These are phyloP conservation scores for Leptographium galeiforme DNA, from an alignment of 2,329 filamentous ascomycete species.

Conservation along the genomic window DNA sequence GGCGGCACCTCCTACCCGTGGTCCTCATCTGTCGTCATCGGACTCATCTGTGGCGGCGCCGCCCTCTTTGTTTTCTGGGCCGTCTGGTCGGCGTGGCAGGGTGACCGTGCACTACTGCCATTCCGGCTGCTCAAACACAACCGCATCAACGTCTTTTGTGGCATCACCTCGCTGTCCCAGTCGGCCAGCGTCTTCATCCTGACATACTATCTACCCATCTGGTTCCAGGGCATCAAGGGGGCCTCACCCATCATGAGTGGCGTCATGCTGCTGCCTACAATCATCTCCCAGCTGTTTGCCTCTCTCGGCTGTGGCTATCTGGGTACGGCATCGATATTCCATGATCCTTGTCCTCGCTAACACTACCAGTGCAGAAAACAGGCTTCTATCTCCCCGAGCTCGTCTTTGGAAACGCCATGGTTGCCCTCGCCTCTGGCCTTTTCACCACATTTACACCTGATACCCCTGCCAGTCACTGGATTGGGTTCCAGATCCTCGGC, in stretches of 20 bases:
- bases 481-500: slow-evolving; percentile 43
- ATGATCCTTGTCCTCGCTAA: not conserved
- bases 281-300: slow-evolving; percentile 6
- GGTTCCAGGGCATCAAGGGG: slow-evolving; percentile 20
- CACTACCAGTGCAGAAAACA: slow-evolving; percentile 13
- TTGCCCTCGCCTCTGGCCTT: slow-evolving; percentile 35
- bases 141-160: slow-evolving; percentile 14
- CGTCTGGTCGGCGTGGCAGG: not conserved
- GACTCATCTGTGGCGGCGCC: not conserved
- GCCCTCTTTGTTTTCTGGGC: not conserved
- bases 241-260: slow-evolving; percentile 14
- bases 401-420: slow-evolving; percentile 23
- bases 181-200: slow-evolving; percentile 16
- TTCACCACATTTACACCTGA: slow-evolving; percentile 37
- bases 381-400: slow-evolving; percentile 32
- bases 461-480: slow-evolving; percentile 36
- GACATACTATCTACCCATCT: slow-evolving; percentile 18
- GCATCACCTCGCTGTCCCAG: slow-evolving; percentile 5
- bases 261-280: slow-evolving; percentile 9
- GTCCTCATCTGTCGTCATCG: not conserved
- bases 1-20: not conserved
- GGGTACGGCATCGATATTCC: not conserved
- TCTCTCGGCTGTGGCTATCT: slow-evolving; percentile 4
- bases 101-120: slow-evolving; percentile 13
- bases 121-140: slow-evolving; percentile 22